These are phyloP conservation scores for Pythium rishiriense DNA, from an alignment of 352 stramenopile species.

Conservation along the genomic window DNA sequence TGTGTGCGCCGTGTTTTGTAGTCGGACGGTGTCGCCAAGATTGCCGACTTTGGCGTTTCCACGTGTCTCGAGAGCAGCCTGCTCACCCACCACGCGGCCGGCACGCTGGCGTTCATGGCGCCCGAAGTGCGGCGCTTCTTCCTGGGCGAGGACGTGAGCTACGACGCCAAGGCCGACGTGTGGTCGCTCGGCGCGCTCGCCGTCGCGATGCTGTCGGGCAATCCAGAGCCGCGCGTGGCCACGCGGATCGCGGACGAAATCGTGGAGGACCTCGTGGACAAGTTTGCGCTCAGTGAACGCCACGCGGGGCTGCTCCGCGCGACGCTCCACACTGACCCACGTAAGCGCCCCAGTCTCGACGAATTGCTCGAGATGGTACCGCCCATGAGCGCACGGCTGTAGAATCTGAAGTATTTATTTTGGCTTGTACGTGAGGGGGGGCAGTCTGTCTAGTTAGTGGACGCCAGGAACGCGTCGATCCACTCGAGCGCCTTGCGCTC, in stretches of 20 bases:
- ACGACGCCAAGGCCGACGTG: slow-evolving; percentile 68
- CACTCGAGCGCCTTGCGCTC: slow-evolving; percentile 61
- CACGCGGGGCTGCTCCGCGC: slow-evolving; percentile 42
- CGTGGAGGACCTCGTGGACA: slow-evolving; percentile 33
- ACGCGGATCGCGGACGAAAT: slow-evolving; percentile 70
- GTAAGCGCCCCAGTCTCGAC: slow-evolving; percentile 38
- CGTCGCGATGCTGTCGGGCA: slow-evolving; percentile 66
- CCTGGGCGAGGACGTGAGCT: slow-evolving; percentile 64
- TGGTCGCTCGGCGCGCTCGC: slow-evolving; percentile 80
- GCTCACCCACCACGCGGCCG: slow-evolving; percentile 71
- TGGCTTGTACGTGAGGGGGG: not conserved
- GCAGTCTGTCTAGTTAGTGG: slow-evolving; percentile 27
- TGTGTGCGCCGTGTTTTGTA: slow-evolving; percentile 29
- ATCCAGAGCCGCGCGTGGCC: slow-evolving; percentile 64
- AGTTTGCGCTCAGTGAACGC: slow-evolving; percentile 7
- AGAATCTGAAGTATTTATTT: slow-evolving; percentile 16
- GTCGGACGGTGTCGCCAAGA: slow-evolving; percentile 68
- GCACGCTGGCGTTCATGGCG: slow-evolving; percentile 81
- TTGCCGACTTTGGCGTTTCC: slow-evolving; percentile 84
- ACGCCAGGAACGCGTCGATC: slow-evolving; percentile 59
- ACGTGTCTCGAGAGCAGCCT: slow-evolving; percentile 73
- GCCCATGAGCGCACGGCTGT: slow-evolving; percentile 46
- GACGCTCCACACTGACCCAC: slow-evolving; percentile 47
- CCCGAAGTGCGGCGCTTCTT: slow-evolving; percentile 79
- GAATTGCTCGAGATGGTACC: slow-evolving; percentile 46